Evolutionary conservation across 768 basidiomycete species (phyloP).

Genomic region (Holtermannia corniformis): DNA sequence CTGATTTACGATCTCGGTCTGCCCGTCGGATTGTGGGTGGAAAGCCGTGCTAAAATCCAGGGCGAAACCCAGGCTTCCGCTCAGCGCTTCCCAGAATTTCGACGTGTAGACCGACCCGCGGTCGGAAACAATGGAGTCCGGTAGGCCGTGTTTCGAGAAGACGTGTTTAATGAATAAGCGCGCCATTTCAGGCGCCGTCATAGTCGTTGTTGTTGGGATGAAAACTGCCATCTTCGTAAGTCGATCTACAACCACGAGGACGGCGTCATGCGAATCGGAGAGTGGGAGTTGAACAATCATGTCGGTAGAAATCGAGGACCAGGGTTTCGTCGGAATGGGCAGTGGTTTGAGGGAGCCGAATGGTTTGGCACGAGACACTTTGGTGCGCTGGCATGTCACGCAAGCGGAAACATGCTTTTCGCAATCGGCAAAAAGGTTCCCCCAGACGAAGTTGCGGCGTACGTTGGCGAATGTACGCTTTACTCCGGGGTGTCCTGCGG

Average conservation of each 20-base stretch:
- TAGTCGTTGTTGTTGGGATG: not conserved
- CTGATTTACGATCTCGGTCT: constrained; percentile 45
- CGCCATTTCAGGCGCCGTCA: too few relatives aligned
- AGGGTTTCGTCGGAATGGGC: constrained; percentile 5
- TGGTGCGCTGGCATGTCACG: too few relatives aligned
- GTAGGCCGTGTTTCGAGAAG: constrained; percentile 24
- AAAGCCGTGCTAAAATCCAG: constrained; percentile 43
- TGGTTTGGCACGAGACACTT: too few relatives aligned
- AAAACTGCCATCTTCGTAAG: not conserved
- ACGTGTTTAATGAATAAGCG: constrained; percentile 9
- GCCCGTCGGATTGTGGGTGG: constrained; percentile 46
- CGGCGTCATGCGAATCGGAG: not conserved
- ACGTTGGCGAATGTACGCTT: too few relatives aligned
- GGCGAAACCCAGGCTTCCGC: constrained; percentile 38
- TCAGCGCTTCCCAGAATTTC: constrained; percentile 40
- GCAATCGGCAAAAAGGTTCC: too few relatives aligned
- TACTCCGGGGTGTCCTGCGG: too few relatives aligned
- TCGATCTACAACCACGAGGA: not conserved
- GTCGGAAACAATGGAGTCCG: constrained; percentile 28
- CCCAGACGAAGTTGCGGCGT: too few relatives aligned
- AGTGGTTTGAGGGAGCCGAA: constrained; percentile 13
- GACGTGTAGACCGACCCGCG: constrained; percentile 28
- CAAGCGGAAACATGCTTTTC: too few relatives aligned
- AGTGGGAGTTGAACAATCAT: not conserved
- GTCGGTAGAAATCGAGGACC: not conserved